Conservation (phyloP, 176 grass and related monocot species). For the Carex kokanica region DNA sequence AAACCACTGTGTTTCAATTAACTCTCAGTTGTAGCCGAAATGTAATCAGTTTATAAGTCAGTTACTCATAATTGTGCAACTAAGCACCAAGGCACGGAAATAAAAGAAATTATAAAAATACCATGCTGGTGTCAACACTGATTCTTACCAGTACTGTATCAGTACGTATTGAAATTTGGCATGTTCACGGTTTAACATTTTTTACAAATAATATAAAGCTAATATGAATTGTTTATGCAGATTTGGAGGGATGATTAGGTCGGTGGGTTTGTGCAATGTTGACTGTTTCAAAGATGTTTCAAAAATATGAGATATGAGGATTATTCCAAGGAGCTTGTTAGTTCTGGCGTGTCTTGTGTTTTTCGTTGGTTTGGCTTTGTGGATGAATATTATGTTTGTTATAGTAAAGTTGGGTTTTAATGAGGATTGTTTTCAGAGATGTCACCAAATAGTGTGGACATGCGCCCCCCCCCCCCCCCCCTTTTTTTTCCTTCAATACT, state of each 20-base stretch:
- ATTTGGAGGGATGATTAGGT: conserved; percentile 80
- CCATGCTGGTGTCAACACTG: background rate
- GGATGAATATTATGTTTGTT: conserved; percentile 13
- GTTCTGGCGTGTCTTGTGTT: background rate
- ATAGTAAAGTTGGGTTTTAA: background rate
- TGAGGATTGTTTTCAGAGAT: background rate
- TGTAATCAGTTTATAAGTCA: background rate
- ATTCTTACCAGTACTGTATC: conserved; percentile 1
- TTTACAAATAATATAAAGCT: conserved; percentile 1
- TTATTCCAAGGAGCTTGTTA: conserved; percentile 19
- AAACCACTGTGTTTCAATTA: background rate
- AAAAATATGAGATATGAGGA: conserved; percentile 28
- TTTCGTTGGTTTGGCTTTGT: conserved; percentile 23
- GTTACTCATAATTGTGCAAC: background rate
- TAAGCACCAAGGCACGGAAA: background rate
- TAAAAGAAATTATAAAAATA: background rate
- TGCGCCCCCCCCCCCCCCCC: too few relatives aligned
- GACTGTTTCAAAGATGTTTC: conserved; percentile 76
- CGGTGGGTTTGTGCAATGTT: conserved; percentile 70
- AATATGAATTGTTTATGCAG: conserved; percentile 35
- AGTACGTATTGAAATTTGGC: background rate
- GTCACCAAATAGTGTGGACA: background rate
- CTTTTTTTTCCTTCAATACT: background rate
- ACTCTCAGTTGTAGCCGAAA: background rate
- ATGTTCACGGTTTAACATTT: background rate